Base-by-base conservation (phyloP, 345 rosid genomes). In the Gossypium turneri region DNA sequence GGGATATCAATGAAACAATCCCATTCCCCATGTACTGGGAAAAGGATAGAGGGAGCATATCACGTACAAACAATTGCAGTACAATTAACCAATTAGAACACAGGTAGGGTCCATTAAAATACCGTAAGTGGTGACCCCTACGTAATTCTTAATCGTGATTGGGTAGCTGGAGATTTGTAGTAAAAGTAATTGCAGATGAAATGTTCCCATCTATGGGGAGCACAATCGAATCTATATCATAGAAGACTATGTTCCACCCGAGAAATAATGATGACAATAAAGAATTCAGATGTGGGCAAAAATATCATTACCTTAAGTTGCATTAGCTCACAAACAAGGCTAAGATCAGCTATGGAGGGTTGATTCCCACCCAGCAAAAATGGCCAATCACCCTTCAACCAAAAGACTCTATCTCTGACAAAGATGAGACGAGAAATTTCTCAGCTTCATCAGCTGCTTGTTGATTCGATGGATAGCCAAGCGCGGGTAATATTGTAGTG, bases 321-420 rank as follows among this genome's bases (percentile, higher is more conserved):
- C 90, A 82, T 90, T 75, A 92, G 76, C 79, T 92, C 94, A 74
- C 97, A 94, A 10, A 87, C 90, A 34, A 94, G 91, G 88, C 90
- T 88, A 62, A 94, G 85, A 83, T 94, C 97, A 65, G 97, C 97
- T 74, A 94, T 86, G 13, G 97, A 86, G 47, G 94, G 94, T 73
- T 88, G 97, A 85, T 87, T 87, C 76, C 90, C 83, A 70, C 92
- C 94, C 3, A 89, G 73, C 84, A 90, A 77, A 83, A 88, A 94
- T 41, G 79, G 84, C 19, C 89, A 89, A 76, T 82, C 85, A n/a
- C 89, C 92, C 72, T 86, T 86, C 51, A 94, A 93, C 98, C 98
- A 90, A 55, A 59, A 12, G 94, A 83, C 81, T 92, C 97, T 34
- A 94, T 81, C 80, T 64, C 82, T 48, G 80, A 75, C 59, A 90